Conservation (phyloP, 2,329 filamentous ascomycete genomes). For the Alternaria rosae region DNA sequence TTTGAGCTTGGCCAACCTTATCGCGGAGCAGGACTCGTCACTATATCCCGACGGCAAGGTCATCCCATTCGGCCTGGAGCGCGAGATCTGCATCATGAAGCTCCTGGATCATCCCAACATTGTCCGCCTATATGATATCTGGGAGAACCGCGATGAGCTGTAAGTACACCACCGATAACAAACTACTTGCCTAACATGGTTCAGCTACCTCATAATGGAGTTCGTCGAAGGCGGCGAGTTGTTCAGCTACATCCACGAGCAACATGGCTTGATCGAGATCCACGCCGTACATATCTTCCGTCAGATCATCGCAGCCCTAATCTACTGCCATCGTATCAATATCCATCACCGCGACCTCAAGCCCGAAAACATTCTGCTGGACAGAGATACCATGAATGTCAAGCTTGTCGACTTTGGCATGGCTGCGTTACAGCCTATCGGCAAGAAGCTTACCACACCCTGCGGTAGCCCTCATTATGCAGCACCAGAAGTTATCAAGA, state of each 20-base stretch:
- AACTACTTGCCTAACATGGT: slow-evolving; percentile 19
- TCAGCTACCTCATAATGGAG: slow-evolving; percentile 91
- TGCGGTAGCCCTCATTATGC: slow-evolving; percentile 98
- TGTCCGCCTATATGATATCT: slow-evolving; percentile 93
- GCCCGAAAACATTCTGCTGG: slow-evolving; percentile 94
- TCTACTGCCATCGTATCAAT: slow-evolving; percentile 92
- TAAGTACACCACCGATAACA: slow-evolving; percentile 58
- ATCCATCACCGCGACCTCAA: slow-evolving; percentile 97
- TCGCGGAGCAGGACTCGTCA: slow-evolving; percentile 68
- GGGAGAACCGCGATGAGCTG: slow-evolving; percentile 96
- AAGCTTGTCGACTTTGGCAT: slow-evolving; percentile 99
- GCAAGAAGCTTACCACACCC: slow-evolving; percentile 82
- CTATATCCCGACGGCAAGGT: slow-evolving; percentile 65
- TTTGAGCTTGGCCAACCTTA: slow-evolving; percentile 83
- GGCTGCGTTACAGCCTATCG: slow-evolving; percentile 87
- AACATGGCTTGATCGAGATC: slow-evolving; percentile 77
- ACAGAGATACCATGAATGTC: slow-evolving; percentile 71
- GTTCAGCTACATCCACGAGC: slow-evolving; percentile 82
- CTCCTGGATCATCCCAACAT: slow-evolving; percentile 94
- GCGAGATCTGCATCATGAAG: slow-evolving; percentile 97
- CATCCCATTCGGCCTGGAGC: slow-evolving; percentile 88
- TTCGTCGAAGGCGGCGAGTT: slow-evolving; percentile 86
- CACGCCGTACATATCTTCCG: slow-evolving; percentile 86
- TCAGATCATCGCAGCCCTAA: slow-evolving; percentile 89
- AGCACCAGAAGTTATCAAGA: slow-evolving; percentile 86